Conservation (phyloP, 805 yeast genomes). For the Trichomonascus vanleenenianus region DNA sequence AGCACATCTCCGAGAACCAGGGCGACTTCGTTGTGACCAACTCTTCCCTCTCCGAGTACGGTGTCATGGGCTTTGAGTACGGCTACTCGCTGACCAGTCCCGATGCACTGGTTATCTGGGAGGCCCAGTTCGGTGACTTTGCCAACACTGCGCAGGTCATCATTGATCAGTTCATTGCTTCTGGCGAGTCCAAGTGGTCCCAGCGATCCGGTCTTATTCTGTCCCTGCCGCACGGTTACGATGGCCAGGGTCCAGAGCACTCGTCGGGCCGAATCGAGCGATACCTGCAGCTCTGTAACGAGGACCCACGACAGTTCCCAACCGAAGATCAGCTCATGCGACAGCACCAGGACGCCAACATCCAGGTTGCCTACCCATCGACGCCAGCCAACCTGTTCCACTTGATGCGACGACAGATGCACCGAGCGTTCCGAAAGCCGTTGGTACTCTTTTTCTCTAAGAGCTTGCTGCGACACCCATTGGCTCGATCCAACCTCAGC, state of each 20-base stretch:
- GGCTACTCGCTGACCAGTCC: constrained; percentile 98
- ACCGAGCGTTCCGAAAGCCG: constrained; percentile 91
- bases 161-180: constrained; percentile 91
- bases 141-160: constrained; percentile 99
- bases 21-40: constrained; percentile 77
- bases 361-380: constrained; percentile 97
- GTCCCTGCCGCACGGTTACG: constrained; percentile 98
- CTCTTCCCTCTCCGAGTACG: constrained; percentile 96
- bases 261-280: constrained; percentile 97
- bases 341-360: constrained; percentile 98
- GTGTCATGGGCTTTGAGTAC: constrained; percentile 98
- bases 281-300: constrained; percentile 90
- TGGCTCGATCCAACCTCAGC: constrained; percentile 75
- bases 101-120: constrained; percentile 96
- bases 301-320: constrained; percentile 94
- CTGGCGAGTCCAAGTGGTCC: constrained; percentile 98
- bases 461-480: constrained; percentile 91
- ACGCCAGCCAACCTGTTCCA: constrained; percentile 98
- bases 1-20: constrained; percentile 69
- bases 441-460: constrained; percentile 84
- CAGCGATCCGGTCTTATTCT: constrained; percentile 96
- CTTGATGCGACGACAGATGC: constrained; percentile 96
- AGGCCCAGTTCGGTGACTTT: constrained; percentile 99
- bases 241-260: constrained; percentile 99
- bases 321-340: constrained; percentile 78